Evolutionary conservation across 2,329 filamentous ascomycete genomes (phyloP).

Genomic region (Fusarium citri): DNA sequence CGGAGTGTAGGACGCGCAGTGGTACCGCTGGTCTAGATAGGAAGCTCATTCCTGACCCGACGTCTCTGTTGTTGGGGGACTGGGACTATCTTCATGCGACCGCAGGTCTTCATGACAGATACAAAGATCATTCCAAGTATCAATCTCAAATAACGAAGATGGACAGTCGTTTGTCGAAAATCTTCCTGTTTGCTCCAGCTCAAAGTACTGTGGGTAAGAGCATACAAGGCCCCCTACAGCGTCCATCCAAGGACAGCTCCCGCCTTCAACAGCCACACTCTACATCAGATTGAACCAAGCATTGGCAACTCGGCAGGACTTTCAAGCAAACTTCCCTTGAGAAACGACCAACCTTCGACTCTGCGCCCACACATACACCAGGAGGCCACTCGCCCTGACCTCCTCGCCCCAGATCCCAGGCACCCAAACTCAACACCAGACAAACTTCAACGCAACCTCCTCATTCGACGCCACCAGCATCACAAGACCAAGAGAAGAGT

Average conservation of each 20-base stretch:
- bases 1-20: no score
- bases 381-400: no score
- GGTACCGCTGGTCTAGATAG: no score
- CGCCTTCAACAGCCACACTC: fast-evolving
- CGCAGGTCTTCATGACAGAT: no score
- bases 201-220: no score
- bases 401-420: neutral
- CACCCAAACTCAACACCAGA: neutral
- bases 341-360: fast-evolving
- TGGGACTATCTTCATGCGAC: no score
- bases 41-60: no score
- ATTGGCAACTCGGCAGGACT: fast-evolving
- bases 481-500: neutral
- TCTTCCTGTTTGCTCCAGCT: fast-evolving
- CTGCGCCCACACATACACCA: fast-evolving
- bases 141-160: fast-evolving
- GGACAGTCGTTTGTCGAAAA: fast-evolving
- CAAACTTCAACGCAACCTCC: neutral
- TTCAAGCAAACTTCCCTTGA: fast-evolving
- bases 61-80: no score
- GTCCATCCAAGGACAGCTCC: neutral
- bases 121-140: fast-evolving
- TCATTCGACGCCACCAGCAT: no score
- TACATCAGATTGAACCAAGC: fast-evolving
- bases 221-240: neutral